Percentiles rank a stretch among this genome's conserved stretches.
Conservation (phyloP, 2,329 filamentous ascomycete species). For the Xenosphaeropsis pyriputrescens region DNA sequence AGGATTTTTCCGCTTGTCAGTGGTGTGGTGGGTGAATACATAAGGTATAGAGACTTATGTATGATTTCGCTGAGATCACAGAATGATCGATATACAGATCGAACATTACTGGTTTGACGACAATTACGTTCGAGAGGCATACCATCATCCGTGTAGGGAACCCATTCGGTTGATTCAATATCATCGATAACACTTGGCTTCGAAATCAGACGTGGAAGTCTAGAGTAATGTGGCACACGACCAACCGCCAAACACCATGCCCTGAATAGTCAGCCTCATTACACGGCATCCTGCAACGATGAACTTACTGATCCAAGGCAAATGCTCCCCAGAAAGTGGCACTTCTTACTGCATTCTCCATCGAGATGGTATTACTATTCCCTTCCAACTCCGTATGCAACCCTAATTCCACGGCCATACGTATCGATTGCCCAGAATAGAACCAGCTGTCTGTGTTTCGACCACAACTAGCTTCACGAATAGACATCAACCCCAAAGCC, state of each 20-base stretch:
- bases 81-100: conserved; percentile 50
- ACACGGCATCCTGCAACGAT: background rate
- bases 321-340: conserved; percentile 34
- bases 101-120: conserved; percentile 49
- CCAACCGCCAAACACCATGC: conserved; percentile 49
- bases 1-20: conserved; percentile 48
- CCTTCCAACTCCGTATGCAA: conserved; percentile 3
- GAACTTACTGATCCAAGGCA: conserved; percentile 46
- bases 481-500: conserved; percentile 62
- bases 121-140: conserved; percentile 19
- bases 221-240: conserved; percentile 41
- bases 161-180: conserved; percentile 39
- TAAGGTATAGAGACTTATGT: conserved; percentile 21
- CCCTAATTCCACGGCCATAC: conserved; percentile 42
- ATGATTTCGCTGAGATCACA: conserved; percentile 58
- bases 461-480: conserved; percentile 58
- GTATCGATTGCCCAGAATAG: conserved; percentile 57
- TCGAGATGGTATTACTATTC: conserved; percentile 7
- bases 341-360: conserved; percentile 30
- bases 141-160: conserved; percentile 6
- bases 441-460: conserved; percentile 61
- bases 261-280: conserved; percentile 18
- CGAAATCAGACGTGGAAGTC: conserved; percentile 34
- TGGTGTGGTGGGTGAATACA: conserved; percentile 41
- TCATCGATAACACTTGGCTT: conserved; percentile 44